Percentiles rank a stretch among this genome's conserved stretches.
Evolutionary conservation across 257 asterid species (phyloP).

Genomic region (Ophiorrhiza pumila): DNA sequence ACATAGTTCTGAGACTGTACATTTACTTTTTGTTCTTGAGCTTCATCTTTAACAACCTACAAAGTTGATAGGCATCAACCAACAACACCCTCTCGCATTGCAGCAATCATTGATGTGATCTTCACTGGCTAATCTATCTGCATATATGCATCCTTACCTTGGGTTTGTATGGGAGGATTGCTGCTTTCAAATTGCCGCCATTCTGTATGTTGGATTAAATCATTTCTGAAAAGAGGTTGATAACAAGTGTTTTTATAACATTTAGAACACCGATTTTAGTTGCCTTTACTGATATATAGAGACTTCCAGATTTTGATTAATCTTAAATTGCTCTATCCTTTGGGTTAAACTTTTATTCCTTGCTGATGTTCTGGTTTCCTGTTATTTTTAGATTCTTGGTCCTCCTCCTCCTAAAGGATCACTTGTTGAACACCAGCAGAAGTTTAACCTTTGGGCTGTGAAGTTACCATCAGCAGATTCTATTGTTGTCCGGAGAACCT

Average conservation of each 20-base stretch:
- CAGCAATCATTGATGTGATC: neutral
- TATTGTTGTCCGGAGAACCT: slow-evolving; percentile 67
- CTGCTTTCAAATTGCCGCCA: neutral
- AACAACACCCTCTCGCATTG: neutral
- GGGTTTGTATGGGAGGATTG: neutral
- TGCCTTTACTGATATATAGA: neutral
- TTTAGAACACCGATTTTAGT: neutral
- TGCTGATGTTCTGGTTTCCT: slow-evolving; percentile 7
- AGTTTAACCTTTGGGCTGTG: slow-evolving; percentile 68
- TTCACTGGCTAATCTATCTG: neutral
- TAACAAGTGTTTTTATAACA: neutral
- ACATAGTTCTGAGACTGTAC: too few species aligned
- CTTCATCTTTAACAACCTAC: neutral
- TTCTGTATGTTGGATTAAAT: neutral
- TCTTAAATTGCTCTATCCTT: neutral
- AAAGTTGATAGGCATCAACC: neutral
- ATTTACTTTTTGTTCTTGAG: too few species aligned
- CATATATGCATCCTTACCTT: neutral
- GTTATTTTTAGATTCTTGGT: slow-evolving; percentile 66
- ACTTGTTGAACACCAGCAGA: slow-evolving; percentile 54
- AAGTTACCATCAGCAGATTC: slow-evolving; percentile 86
- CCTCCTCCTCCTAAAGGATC: slow-evolving; percentile 61
- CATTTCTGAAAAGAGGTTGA: neutral
- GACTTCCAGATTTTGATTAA: neutral
- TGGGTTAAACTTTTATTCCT: neutral